A percentile compares a stretch with the other conserved stretches of the same genome.
These are phyloP conservation scores for Lepiota subincarnata DNA, from an alignment of 768 basidiomycete species.

Conservation along the genomic window DNA sequence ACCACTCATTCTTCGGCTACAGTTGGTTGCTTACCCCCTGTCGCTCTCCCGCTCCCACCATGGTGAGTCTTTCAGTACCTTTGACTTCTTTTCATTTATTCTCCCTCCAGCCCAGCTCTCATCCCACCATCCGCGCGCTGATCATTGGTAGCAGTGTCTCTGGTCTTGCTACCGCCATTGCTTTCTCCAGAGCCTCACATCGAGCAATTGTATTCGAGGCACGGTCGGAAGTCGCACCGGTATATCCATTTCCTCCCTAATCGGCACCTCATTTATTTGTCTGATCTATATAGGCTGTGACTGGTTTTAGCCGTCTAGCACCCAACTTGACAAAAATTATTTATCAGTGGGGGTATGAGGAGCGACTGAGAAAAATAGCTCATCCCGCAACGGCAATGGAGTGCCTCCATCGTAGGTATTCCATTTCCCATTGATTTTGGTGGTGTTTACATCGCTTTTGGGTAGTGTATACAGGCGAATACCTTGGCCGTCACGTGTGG, in stretches of 20 bases:
- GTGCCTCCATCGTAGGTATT: constrained; percentile 12
- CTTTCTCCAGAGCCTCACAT: constrained; percentile 52
- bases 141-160: constrained; percentile 43
- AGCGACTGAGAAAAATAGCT: constrained; percentile 19
- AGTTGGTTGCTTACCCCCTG: neutral
- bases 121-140: constrained; percentile 27
- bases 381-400: constrained; percentile 23
- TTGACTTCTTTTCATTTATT: neutral
- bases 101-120: neutral
- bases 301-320: constrained; percentile 31
- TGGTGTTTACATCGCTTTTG: constrained; percentile 14
- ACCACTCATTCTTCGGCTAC: neutral
- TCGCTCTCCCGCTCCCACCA: neutral
- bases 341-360: constrained; percentile 47
- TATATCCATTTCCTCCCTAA: neutral
- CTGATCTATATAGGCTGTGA: constrained; percentile 13
- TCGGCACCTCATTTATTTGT: neutral
- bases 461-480: constrained; percentile 46
- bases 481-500: constrained; percentile 47
- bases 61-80: neutral
- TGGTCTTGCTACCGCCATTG: constrained; percentile 51
- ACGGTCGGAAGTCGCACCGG: constrained; percentile 1
- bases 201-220: constrained; percentile 49
- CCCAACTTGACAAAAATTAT: constrained; percentile 57
- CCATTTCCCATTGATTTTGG: constrained; percentile 26